Conservation (phyloP, 345 rosid species). For the Aquilaria yunnanensis region DNA sequence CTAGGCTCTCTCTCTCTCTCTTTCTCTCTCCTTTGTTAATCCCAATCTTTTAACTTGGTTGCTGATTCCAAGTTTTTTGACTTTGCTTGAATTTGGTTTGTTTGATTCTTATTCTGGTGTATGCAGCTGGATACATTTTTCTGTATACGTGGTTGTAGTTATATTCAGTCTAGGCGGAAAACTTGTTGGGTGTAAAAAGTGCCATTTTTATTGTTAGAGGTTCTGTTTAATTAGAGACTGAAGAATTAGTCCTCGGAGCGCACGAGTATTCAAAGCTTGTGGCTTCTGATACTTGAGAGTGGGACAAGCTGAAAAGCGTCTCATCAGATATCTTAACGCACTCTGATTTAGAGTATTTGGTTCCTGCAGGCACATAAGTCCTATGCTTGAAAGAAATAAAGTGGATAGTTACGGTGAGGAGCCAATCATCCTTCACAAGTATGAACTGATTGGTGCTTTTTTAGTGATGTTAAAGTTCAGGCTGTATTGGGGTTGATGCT, state of each 20-base stretch:
- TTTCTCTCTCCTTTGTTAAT: background rate
- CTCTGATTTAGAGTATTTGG: slow-evolving; percentile 58
- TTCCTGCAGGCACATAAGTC: slow-evolving; percentile 99
- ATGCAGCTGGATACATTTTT: too few relatives aligned
- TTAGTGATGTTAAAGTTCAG: slow-evolving; percentile 21
- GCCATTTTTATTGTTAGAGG: too few relatives aligned
- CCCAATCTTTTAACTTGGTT: background rate
- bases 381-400: slow-evolving; percentile 40
- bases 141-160: too few relatives aligned
- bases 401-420: slow-evolving; percentile 41
- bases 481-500: slow-evolving; percentile 12
- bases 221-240: too few relatives aligned
- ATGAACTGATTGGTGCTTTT: slow-evolving; percentile 31
- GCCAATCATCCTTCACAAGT: slow-evolving; percentile 64
- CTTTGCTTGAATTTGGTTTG: too few relatives aligned
- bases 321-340: slow-evolving; percentile 19
- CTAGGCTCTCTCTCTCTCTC: slow-evolving; percentile 20
- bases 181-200: too few relatives aligned
- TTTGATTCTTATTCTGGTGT: too few relatives aligned
- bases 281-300: background rate
- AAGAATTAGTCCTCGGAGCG: too few relatives aligned
- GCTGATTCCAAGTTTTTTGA: background rate
- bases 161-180: too few relatives aligned
- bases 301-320: slow-evolving; percentile 7
- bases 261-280: too few relatives aligned